phyloP scores from a whole-genome alignment of 441 rosid species.

The Geranium incanum region DNA sequence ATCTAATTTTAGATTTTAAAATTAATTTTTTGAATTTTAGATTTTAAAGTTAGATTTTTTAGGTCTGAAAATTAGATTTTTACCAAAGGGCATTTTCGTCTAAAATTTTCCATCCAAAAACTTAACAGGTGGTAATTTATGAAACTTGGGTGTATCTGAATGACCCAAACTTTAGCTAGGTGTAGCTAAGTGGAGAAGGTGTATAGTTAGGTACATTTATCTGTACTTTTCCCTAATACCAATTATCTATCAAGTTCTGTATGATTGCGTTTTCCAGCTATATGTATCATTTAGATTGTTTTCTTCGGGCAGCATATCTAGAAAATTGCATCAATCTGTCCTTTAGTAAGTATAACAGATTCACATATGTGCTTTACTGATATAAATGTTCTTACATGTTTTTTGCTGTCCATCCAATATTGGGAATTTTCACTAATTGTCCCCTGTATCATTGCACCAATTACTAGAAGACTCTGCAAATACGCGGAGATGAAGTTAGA shows the following conservation, averaged over 20 bases:
- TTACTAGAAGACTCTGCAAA: not conserved
- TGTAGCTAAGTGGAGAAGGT: too few species aligned
- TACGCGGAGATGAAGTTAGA: not conserved
- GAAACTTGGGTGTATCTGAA: too few species aligned
- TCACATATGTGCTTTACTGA: not conserved
- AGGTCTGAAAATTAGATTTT: too few species aligned
- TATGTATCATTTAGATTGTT: not conserved
- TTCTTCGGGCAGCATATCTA: not conserved
- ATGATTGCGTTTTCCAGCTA: not conserved
- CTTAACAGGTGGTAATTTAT: too few species aligned
- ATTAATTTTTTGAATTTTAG: too few species aligned
- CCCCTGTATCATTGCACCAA: slow-evolving; percentile 3
- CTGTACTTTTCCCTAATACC: too few species aligned
- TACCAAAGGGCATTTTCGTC: too few species aligned
- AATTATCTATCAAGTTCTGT: not conserved
- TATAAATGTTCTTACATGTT: not conserved
- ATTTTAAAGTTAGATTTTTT: too few species aligned
- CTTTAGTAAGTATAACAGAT: not conserved
- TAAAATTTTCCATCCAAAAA: too few species aligned
- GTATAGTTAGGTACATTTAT: too few species aligned
- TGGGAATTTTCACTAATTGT: not conserved
- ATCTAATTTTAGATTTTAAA: too few species aligned
- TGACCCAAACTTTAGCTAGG: too few species aligned
- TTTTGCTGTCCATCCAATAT: not conserved
- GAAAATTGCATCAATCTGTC: not conserved